Evolutionary conservation across 768 basidiomycete species (phyloP).

Genomic region (Candolleomyces efflorescens): DNA sequence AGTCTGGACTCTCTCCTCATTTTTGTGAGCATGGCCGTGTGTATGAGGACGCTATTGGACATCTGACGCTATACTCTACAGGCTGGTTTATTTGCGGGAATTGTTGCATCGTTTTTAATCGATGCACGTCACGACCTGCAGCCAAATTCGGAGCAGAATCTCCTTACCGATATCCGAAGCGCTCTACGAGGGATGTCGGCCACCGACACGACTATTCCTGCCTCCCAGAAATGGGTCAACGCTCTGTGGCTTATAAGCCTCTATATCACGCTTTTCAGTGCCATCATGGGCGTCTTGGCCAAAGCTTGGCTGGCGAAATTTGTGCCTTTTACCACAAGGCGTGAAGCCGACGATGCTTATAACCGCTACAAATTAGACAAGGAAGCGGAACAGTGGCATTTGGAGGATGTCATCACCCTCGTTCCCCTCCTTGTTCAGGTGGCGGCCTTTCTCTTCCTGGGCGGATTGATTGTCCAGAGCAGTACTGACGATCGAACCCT

Average conservation of each 20-base stretch:
- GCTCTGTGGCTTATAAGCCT: slow-evolving; percentile 23
- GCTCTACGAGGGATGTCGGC: neutral
- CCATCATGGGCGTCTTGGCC: slow-evolving; percentile 22
- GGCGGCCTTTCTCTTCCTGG: slow-evolving; percentile 14
- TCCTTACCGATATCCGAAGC: slow-evolving; percentile 6
- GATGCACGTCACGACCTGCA: slow-evolving; percentile 15
- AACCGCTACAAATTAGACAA: slow-evolving; percentile 14
- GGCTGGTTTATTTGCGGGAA: slow-evolving; percentile 19
- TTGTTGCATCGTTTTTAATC: slow-evolving; percentile 16
- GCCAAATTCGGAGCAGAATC: slow-evolving; percentile 12
- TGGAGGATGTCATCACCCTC: slow-evolving; percentile 12
- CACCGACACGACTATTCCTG: slow-evolving; percentile 6
- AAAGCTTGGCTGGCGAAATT: slow-evolving; percentile 17
- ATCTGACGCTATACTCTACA: neutral
- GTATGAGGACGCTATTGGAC: neutral
- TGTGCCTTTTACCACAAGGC: slow-evolving; percentile 13
- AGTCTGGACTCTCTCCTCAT: neutral
- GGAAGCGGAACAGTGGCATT: slow-evolving; percentile 12
- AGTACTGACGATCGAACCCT: neutral
- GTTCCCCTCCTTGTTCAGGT: slow-evolving; percentile 14
- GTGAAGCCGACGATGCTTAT: slow-evolving; percentile 14
- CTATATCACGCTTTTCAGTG: slow-evolving; percentile 18
- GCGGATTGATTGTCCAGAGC: slow-evolving; percentile 9
- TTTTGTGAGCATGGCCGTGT: neutral
- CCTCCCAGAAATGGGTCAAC: slow-evolving; percentile 16